Conservation (phyloP, 2,329 filamentous ascomycete genomes). For the Reticulascus tulasneorum region DNA sequence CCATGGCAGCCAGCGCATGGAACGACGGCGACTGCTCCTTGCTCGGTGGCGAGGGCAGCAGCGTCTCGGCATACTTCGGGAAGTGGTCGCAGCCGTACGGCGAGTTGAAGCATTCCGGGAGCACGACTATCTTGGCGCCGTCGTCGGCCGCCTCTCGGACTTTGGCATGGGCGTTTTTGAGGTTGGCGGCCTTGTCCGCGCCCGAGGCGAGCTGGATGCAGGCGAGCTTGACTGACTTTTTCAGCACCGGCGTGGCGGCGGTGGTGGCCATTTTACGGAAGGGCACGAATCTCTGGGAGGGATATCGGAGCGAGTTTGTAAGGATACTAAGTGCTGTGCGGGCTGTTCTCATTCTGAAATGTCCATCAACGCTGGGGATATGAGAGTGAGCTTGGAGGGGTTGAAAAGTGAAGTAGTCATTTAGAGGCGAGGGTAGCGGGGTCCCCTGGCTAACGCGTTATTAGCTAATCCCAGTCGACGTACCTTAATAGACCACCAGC, state of each 20-base stretch:
- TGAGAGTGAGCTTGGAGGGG: too few relatives aligned
- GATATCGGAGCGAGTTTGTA: too few relatives aligned
- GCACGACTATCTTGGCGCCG: constrained; percentile 82
- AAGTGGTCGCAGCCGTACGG: constrained; percentile 92
- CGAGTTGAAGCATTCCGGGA: constrained; percentile 98
- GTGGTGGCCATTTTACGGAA: constrained; percentile 19
- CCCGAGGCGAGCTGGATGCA: constrained; percentile 79
- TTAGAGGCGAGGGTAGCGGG: too few relatives aligned
- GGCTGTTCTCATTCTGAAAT: too few relatives aligned
- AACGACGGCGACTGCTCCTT: constrained; percentile 72
- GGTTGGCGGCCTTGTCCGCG: constrained; percentile 80
- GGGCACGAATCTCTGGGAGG: constrained; percentile 5
- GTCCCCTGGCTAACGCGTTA: too few relatives aligned
- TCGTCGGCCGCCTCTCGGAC: constrained; percentile 73
- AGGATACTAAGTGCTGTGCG: too few relatives aligned
- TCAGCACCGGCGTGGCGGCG: constrained; percentile 49
- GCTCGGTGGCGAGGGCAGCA: constrained; percentile 72
- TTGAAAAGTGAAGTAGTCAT: too few relatives aligned
- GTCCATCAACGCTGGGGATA: too few relatives aligned
- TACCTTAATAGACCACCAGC: too few relatives aligned
- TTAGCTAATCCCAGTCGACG: too few relatives aligned
- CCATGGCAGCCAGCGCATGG: constrained; percentile 77
- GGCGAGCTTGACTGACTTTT: constrained; percentile 73
- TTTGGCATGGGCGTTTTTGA: constrained; percentile 73
- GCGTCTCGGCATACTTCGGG: constrained; percentile 83